Evolutionary conservation across 2,329 filamentous ascomycete species (phyloP), one percentile per base, ranked within the genome.

Genomic region (Dactylellina sp.): DNA sequence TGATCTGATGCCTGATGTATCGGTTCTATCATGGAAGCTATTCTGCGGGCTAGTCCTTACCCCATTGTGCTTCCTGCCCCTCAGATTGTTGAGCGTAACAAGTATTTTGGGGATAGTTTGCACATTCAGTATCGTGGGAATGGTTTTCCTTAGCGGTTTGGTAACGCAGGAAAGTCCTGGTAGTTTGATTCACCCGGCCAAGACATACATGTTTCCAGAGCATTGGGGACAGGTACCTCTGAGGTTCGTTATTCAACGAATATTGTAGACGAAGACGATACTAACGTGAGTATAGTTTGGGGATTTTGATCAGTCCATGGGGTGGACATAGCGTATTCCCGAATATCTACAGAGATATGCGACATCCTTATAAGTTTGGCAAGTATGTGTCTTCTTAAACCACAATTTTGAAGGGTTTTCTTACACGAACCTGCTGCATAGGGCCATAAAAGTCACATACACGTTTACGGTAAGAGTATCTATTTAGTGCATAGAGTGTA

Each of bases 61-160:
- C 68, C 91, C 93, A 11, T 84, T 98, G 59, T 92, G 91, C 79
- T 96, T 96, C 80, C 83, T 96, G 35, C 94, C 95, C 0, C 83
- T 98, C 72, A 88, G 92, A 35, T 84, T 93, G 63, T 83, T 99
- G 74, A 96, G 92, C 77, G 92, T 97, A 79, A 97, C 92, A 24
- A 96, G 92, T 80, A 89, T 98, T 66, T 83, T 98, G 75, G 94
- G 94, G n/a, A 96, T 99, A 59, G 84, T 97, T 77, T 93, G 88
- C 66, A 96, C 92, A 77, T 89, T 96, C 76, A 89, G 89, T 79
- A 97, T 98, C 81, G 90, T 93, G n/a, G 81, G 89, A 37, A 90
- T 96, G 61, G 87, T 97, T 59, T 86, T 95, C 78, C 82, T 92
- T 24, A 93, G 97, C 80, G 95, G 94, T n/a, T 83, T 97, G 60